Conservation (phyloP, 805 yeast species). For the Candida manassasensis region DNA sequence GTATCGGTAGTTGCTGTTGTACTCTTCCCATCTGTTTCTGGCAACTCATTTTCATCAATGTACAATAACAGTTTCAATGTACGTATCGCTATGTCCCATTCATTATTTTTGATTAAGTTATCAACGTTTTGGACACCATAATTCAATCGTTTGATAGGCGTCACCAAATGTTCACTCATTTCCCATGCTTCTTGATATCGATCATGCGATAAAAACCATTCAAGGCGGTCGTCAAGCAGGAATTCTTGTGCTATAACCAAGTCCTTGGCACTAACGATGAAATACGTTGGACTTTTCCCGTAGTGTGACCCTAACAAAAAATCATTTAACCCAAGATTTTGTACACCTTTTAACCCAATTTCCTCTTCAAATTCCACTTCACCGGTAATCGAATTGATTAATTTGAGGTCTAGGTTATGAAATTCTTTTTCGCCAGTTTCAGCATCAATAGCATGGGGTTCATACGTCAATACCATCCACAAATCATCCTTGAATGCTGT, state of each 20-base stretch:
- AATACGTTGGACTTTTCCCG: slow-evolving; percentile 46
- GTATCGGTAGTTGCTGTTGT: slow-evolving; percentile 21
- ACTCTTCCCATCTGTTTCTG: slow-evolving; percentile 28
- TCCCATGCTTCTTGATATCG: slow-evolving; percentile 72
- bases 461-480: slow-evolving; percentile 55
- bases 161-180: slow-evolving; percentile 56
- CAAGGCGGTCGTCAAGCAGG: slow-evolving; percentile 61
- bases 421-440: slow-evolving; percentile 18
- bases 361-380: slow-evolving; percentile 78
- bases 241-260: slow-evolving; percentile 72
- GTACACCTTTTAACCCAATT: slow-evolving; percentile 54
- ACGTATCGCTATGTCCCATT: slow-evolving; percentile 54
- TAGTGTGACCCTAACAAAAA: slow-evolving; percentile 59
- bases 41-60: slow-evolving; percentile 17
- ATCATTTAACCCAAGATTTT: slow-evolving; percentile 72
- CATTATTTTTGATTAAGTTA: slow-evolving; percentile 31
- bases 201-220: slow-evolving; percentile 62
- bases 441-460: slow-evolving; percentile 30
- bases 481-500: slow-evolving; percentile 71
- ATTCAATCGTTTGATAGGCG: slow-evolving; percentile 45
- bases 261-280: slow-evolving; percentile 74
- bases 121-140: slow-evolving; percentile 59
- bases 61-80: slow-evolving; percentile 34
- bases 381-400: slow-evolving; percentile 61
- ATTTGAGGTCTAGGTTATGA: slow-evolving; percentile 67